These are phyloP conservation scores for Castanospermum australe DNA, from an alignment of 306 rosid genomes.

Conservation along the genomic window DNA sequence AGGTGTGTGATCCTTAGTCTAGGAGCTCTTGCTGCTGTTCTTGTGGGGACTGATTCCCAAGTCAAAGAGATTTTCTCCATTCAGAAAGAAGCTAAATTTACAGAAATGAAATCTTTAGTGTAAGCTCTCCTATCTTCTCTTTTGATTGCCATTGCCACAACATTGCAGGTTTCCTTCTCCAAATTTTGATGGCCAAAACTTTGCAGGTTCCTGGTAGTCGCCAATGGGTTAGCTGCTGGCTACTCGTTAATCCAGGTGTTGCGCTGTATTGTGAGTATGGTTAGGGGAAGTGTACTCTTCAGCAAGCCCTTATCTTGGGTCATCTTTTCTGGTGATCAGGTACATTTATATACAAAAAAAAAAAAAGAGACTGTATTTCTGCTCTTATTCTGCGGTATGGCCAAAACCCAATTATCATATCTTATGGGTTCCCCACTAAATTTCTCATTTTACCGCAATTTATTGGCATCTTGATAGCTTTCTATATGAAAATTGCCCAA, in stretches of 20 bases:
- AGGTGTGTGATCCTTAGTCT: constrained; percentile 63
- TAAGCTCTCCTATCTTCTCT: constrained; percentile 25
- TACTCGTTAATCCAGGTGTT: constrained; percentile 74
- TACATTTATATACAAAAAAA: constrained; percentile 10
- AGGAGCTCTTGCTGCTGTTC: constrained; percentile 69
- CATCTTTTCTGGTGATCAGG: constrained; percentile 91
- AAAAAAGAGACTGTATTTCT: background rate
- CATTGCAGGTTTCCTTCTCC: background rate
- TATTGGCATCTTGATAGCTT: background rate
- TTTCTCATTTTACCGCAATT: background rate
- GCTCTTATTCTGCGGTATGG: background rate
- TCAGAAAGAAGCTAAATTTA: constrained; percentile 69
- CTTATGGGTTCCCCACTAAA: background rate
- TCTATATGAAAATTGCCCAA: background rate
- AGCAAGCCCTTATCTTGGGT: constrained; percentile 86
- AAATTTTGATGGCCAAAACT: background rate
- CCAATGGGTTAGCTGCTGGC: constrained; percentile 66
- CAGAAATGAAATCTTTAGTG: constrained; percentile 91
- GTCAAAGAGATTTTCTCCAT: constrained; percentile 61
- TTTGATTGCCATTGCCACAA: background rate
- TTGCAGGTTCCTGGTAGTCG: constrained; percentile 71
- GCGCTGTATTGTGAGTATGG: constrained; percentile 59
- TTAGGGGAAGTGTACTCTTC: constrained; percentile 61
- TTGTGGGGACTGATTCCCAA: constrained; percentile 83
- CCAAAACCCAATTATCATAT: background rate